Percentiles rank a stretch among this genome's conserved stretches.
These are phyloP conservation scores for Dendrobium huoshanense DNA, from an alignment of 106 monocot genomes.

Conservation along the genomic window DNA sequence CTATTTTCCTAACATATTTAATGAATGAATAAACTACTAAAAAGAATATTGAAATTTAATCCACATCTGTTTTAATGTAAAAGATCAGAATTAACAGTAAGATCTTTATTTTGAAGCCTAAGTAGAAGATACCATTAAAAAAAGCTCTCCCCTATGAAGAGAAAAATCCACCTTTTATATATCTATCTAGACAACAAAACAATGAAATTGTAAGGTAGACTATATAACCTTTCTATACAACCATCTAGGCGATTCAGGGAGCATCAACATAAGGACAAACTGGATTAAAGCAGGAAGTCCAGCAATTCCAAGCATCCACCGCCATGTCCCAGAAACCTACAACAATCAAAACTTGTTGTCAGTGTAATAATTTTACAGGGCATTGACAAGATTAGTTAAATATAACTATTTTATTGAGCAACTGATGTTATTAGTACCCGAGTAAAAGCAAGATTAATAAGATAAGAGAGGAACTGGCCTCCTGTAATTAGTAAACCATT, in stretches of 20 bases:
- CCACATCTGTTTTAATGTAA: neutral
- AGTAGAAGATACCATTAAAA: neutral
- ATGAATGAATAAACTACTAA: neutral
- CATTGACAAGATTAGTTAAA: neutral
- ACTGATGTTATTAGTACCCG: constrained; percentile 24
- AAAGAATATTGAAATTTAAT: neutral
- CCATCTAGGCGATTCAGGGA: constrained; percentile 89
- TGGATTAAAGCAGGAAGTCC: constrained; percentile 66
- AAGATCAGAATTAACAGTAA: neutral
- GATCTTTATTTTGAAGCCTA: neutral
- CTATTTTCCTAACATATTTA: neutral
- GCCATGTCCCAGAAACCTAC: constrained; percentile 73
- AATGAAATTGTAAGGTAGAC: neutral
- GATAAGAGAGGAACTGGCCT: constrained; percentile 81
- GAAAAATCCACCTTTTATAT: neutral
- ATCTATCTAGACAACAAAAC: neutral
- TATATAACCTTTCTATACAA: constrained; percentile 65
- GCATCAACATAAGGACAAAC: constrained; percentile 60
- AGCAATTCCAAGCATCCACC: constrained; percentile 92
- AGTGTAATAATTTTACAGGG: neutral
- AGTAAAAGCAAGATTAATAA: constrained; percentile 91
- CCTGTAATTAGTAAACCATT: constrained; percentile 89
- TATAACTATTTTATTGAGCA: neutral
- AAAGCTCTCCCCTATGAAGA: neutral
- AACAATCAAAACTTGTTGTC: neutral